Conservation (phyloP, 768 basidiomycete species). For the Dioszegia aurantiaca region DNA sequence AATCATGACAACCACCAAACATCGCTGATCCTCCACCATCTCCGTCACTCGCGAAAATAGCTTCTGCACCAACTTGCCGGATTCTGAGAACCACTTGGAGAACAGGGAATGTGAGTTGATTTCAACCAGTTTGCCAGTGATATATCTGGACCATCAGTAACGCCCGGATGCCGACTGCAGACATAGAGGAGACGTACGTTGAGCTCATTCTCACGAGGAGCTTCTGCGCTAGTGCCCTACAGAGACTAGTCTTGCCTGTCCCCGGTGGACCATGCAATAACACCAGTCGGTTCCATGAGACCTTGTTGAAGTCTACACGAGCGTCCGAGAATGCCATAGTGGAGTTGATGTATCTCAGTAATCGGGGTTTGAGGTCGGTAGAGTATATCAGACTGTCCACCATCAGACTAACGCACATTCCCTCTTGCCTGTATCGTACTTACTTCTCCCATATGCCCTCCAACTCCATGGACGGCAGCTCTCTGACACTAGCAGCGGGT, state of each 20-base stretch:
- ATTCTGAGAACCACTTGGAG: slow-evolving; percentile 98
- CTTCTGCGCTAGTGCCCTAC: slow-evolving; percentile 92
- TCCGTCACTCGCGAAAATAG: slow-evolving; percentile 81
- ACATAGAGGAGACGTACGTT: slow-evolving; percentile 57
- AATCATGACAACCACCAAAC: slow-evolving; percentile 90
- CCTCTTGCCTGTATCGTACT: no score
- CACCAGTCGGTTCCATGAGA: slow-evolving; percentile 59
- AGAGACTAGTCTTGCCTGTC: slow-evolving; percentile 94
- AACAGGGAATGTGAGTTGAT: slow-evolving; percentile 98
- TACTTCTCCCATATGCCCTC: slow-evolving; percentile 80
- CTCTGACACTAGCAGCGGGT: slow-evolving; percentile 83
- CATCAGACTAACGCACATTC: no score
- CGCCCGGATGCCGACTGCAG: not conserved
- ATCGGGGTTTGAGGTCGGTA: slow-evolving; percentile 73
- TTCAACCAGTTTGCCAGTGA: slow-evolving; percentile 81
- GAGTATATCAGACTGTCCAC: slow-evolving; percentile 68
- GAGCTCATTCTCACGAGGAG: slow-evolving; percentile 83
- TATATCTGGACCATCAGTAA: slow-evolving; percentile 61
- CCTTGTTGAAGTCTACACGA: slow-evolving; percentile 58
- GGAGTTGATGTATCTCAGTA: slow-evolving; percentile 91
- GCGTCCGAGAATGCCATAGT: slow-evolving; percentile 84
- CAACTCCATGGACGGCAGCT: slow-evolving; percentile 75
- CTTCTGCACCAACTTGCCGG: slow-evolving; percentile 93
- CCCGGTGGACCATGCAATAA: slow-evolving; percentile 95
- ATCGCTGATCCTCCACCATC: slow-evolving; percentile 84